Base-by-base conservation (phyloP, 2,329 filamentous ascomycete genomes). In the Aspergillus sp. region DNA sequence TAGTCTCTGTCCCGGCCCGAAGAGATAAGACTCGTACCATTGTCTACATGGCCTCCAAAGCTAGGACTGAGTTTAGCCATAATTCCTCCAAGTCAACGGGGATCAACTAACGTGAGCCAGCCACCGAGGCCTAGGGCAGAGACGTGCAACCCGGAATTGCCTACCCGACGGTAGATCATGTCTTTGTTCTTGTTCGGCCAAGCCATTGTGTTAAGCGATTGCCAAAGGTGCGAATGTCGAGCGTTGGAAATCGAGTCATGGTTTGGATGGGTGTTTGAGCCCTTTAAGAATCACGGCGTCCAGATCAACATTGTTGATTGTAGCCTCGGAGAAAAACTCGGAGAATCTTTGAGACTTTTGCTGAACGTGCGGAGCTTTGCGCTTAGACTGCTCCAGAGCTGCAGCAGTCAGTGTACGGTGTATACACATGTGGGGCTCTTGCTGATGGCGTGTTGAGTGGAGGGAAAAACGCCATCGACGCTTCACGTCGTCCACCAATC, bases 131-230 rank as follows among this genome's bases (percentile, higher is more conserved):
- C 88, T 65, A 93, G 88, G 54, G 87, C 84, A 50, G 89, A 92
- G 41, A 92, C 89, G 75, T 91, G 87, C 22, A 92, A 84, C 58
- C 90, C 90, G 9, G 89, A 90, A 53, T 85, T 85, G 70, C 90
- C 89, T 7, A 91, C 82, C 74, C 87, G 88, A 64, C 89, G 87
- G 76, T 91, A 91, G 69, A 89, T 82, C 89, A 91, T 91, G 63
- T 80, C 77, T 45, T 64, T 67, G 52, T 72, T 71, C 56, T 70
- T 69, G 57, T 69, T 70, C 5, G 67, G 65, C 62, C 64, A 69
- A 11, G 68, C 66, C 68, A 70, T 68, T 28, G 23, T 64, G 54
- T 22, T 48, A 8, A 25, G 8, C 13, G 30, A 8, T 45, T 31
- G n/a, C 7, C 7, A n/a, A 15, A 5, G 38, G 11, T 34, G 30